Conservation (phyloP, 2,329 filamentous ascomycete species). For the Hyphodiscus sp. region DNA sequence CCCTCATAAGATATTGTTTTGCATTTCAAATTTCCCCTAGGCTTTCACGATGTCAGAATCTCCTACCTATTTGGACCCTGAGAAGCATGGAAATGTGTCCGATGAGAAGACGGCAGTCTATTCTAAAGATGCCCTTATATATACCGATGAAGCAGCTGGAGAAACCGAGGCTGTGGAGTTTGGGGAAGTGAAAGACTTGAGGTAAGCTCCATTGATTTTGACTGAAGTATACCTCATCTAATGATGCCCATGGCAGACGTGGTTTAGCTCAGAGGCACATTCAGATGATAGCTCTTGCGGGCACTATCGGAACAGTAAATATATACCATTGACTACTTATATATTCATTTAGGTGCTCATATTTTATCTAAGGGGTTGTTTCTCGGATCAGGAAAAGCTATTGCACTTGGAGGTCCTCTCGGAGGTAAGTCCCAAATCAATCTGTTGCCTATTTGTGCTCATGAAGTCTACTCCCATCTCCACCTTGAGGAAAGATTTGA, state of each 20-base stretch:
- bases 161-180: conserved; percentile 1
- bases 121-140: background rate
- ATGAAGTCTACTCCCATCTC: background rate
- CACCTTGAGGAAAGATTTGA: background rate
- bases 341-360: background rate
- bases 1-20: background rate
- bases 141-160: background rate
- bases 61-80: background rate
- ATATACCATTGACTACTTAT: too few species aligned
- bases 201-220: background rate
- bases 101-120: background rate
- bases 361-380: conserved; percentile 11
- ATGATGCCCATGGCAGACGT: background rate
- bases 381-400: conserved; percentile 39
- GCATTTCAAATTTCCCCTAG: background rate
- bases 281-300: conserved; percentile 38
- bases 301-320: conserved; percentile 34
- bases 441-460: background rate
- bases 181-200: conserved; percentile 3
- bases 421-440: conserved; percentile 28
- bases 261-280: conserved; percentile 36
- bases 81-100: background rate
- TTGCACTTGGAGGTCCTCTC: conserved; percentile 44
- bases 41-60: background rate
- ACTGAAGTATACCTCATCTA: background rate